Evolutionary conservation across 768 basidiomycete genomes (phyloP), one percentile per base, ranked within the genome.

Genomic region (Lactarius akahatsu): DNA sequence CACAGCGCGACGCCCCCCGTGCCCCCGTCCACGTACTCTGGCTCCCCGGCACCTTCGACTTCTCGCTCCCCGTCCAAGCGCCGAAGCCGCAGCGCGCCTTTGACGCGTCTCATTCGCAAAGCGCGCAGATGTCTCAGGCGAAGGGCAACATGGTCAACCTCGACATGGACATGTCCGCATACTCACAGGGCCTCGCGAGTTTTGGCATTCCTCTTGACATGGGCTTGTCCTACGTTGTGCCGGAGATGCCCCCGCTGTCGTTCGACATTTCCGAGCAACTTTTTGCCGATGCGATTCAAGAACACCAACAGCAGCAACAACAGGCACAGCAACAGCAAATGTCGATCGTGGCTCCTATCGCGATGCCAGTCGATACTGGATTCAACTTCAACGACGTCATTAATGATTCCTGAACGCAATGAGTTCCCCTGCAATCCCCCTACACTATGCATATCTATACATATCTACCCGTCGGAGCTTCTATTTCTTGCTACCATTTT

Each of bases 361-460:
- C 65, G 26, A 52, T 60, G n/a, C 61, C 59, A 8, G 56, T 65
- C 41, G 63, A 65, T 13, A 0, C 62, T 30, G n/a, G 61, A 28
- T 69, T 69, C 59, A 30, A 61, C 57, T 69, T 70, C 68, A 69
- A 70, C 63, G 68, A 70, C 41, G 62, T 65, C 58, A 63, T 66
- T 63, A 65, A 70, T 58, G 70, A 70, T 52, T 62, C 66, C 54
- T 68, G 56, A 68, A 68, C 13, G 50, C 50, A 26, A 36, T 34
- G 64, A 68, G 28, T 34, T 9, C 34, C 34, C 32, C 52, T 38
- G n/a, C 57, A 30, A 23, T 40, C 50, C n/a, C 8, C 41, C 50
- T 52, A 26, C 50, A 11, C 26, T 52, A 52, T 26, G 26, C 23
- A 15, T 52, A 52, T 52, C 47, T 52, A 52, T 26, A 52, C 26